Evolutionary conservation across 495 filamentous ascomycete genomes (phyloP).

Genomic region (Penicillium silybi): DNA sequence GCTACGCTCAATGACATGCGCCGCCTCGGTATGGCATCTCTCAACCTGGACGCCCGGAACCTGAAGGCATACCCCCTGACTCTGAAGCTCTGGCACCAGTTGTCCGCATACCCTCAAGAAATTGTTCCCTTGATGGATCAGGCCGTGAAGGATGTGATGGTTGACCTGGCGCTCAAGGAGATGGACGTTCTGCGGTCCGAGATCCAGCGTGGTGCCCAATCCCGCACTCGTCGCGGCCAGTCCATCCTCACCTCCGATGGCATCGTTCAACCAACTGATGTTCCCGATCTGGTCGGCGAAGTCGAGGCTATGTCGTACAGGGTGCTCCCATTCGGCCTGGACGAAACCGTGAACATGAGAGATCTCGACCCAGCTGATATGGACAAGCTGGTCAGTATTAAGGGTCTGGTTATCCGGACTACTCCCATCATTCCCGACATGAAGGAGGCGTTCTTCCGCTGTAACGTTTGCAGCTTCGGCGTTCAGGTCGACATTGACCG

Average conservation of each 20-base stretch:
- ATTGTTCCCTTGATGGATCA: constrained; percentile 97
- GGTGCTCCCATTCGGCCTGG: constrained; percentile 86
- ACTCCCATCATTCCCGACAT: constrained; percentile 97
- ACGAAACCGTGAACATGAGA: constrained; percentile 83
- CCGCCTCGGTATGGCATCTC: constrained; percentile 69
- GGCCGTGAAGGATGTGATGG: constrained; percentile 85
- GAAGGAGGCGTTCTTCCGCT: constrained; percentile 96
- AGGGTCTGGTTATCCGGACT: constrained; percentile 92
- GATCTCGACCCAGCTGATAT: constrained; percentile 90
- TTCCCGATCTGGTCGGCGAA: constrained; percentile 58
- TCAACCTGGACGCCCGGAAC: constrained; percentile 86
- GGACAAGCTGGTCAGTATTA: constrained; percentile 94
- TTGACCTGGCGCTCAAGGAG: constrained; percentile 78
- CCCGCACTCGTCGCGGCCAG: constrained; percentile 22
- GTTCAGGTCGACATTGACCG: constrained; percentile 88
- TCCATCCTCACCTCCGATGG: constrained; percentile 63
- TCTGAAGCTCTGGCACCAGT: constrained; percentile 89
- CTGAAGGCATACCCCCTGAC: constrained; percentile 92
- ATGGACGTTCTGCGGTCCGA: constrained; percentile 66
- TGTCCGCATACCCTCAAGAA: constrained; percentile 88
- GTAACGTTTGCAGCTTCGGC: constrained; percentile 85
- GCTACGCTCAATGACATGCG: constrained; percentile 88
- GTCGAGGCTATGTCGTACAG: constrained; percentile 74
- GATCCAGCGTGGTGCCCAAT: constrained; percentile 41
- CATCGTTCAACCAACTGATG: constrained; percentile 71